Evolutionary conservation across 2,329 filamentous ascomycete genomes (phyloP).

Genomic region (Trichoderma polysporum): DNA sequence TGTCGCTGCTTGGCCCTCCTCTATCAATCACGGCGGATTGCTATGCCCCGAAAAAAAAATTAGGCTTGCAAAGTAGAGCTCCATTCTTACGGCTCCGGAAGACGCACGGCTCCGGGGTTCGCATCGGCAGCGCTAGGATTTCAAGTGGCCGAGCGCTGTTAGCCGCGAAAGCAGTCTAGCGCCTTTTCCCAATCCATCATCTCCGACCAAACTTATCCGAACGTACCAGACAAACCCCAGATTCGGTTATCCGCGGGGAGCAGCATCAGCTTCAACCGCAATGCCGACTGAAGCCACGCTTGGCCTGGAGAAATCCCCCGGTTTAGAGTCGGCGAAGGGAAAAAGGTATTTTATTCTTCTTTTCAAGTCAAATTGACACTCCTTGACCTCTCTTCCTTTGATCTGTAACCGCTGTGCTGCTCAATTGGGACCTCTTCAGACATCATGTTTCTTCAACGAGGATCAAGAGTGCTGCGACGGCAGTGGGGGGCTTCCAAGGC

Average conservation of each 20-base stretch:
- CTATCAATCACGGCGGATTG: background rate
- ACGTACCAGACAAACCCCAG: conserved; percentile 27
- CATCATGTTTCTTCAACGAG: conserved; percentile 56
- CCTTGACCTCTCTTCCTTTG: background rate
- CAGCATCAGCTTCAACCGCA: conserved; percentile 32
- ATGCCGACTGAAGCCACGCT: conserved; percentile 37
- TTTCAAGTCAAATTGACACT: background rate
- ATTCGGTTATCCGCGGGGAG: conserved; percentile 42
- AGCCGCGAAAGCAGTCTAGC: conserved; percentile 15
- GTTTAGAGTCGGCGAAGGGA: conserved; percentile 10
- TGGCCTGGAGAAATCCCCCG: conserved; percentile 14
- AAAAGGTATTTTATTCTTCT: conserved; percentile 19
- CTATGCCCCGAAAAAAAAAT: background rate
- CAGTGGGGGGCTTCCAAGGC: conserved; percentile 51
- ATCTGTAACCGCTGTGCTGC: background rate
- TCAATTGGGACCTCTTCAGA: background rate
- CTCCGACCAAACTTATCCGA: background rate
- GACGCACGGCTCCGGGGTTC: conserved; percentile 1
- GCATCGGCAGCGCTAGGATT: conserved; percentile 7
- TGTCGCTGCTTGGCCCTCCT: background rate
- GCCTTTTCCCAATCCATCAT: background rate
- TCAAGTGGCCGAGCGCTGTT: background rate
- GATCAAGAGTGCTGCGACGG: conserved; percentile 49
- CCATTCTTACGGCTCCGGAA: conserved; percentile 5
- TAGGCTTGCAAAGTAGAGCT: background rate